Evolutionary conservation across 2,329 filamentous ascomycete genomes (phyloP), one percentile per base, ranked within the genome.

Genomic region (Myriosclerotinia scirpicola): DNA sequence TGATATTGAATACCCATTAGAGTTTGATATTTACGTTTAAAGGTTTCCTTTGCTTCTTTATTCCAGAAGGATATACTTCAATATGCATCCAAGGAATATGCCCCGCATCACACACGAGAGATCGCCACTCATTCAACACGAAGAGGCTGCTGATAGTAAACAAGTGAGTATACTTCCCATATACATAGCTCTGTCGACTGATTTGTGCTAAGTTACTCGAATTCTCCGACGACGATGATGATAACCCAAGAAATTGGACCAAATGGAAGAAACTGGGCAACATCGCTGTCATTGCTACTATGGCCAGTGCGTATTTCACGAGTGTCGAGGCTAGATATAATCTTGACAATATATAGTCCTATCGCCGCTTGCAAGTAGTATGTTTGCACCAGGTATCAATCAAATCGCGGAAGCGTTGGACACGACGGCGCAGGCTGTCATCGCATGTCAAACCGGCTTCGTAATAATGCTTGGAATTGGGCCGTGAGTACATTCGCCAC

Each of bases 361-460:
- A 12, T 65, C 63, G 15, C 72, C 72, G 7, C 72, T 81, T 5
- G 82, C 80, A 26, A 69, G 67, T 44, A 71, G 69, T 7, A 82
- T 82, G 73, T 82, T 85, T 65, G 81, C 82, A 0, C 82, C 82
- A 1, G 82, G 80, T 5, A 79, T 83, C 0, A 79, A 81, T 0
- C 69, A 80, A 22, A 76, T 85, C 5, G 79, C 82, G 74, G 64
- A 73, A 44, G 36, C 65, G 7, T 55, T 66, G 30, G 17, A 66
- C 17, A 66, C 65, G 5, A 62, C 65, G 8, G 44, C 44, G 5
- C 54, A 46, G n/a, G 50, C 54, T 40, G 64, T 66, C 17, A 0
- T 89, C 90, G 68, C 85, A 87, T 71, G 86, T 91, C 72, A 73
- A 44, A 71, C 71, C 3, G 71, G 70, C 22, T 74, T 73, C 46